A percentile compares a stretch with the other conserved stretches of the same genome.
These are phyloP conservation scores for Tremellales sp. DNA, from an alignment of 1,284 basidiomycete genomes.

Conservation along the genomic window DNA sequence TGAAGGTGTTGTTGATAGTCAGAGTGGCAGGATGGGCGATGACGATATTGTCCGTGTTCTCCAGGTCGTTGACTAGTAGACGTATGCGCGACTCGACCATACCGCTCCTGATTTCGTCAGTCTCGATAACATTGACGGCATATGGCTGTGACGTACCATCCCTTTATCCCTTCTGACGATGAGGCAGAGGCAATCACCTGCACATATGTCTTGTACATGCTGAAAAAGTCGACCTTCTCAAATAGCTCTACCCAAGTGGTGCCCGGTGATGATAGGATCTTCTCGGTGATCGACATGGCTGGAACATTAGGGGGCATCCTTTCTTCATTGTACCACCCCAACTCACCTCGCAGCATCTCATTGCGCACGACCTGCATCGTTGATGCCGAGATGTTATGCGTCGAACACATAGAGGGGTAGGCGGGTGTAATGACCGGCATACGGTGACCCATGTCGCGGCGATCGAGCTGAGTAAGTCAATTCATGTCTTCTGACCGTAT, in stretches of 20 bases:
- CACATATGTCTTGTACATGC: slow-evolving; percentile 96
- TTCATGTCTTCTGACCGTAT: background rate
- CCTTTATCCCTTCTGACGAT: slow-evolving; percentile 78
- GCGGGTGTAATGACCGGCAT: slow-evolving; percentile 99
- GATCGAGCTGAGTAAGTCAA: slow-evolving; percentile 65
- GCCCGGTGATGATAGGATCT: slow-evolving; percentile 63
- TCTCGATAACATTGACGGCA: background rate
- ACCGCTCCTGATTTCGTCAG: slow-evolving; percentile 61
- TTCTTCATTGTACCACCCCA: background rate
- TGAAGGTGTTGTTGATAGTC: slow-evolving; percentile 81
- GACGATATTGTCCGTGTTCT: slow-evolving; percentile 85
- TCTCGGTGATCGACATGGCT: slow-evolving; percentile 91
- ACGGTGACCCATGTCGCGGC: slow-evolving; percentile 84
- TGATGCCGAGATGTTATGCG: slow-evolving; percentile 93
- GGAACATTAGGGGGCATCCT: slow-evolving; percentile 1
- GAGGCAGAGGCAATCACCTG: slow-evolving; percentile 92
- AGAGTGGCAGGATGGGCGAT: slow-evolving; percentile 94
- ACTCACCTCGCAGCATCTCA: slow-evolving; percentile 84
- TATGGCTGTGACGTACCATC: slow-evolving; percentile 64
- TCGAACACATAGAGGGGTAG: slow-evolving; percentile 99
- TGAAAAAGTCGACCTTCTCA: slow-evolving; percentile 92
- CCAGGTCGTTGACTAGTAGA: slow-evolving; percentile 94
- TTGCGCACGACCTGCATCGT: slow-evolving; percentile 96
- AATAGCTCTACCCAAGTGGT: slow-evolving; percentile 91
- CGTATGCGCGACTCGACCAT: slow-evolving; percentile 95